Percentiles rank a stretch among this genome's conserved stretches.
Evolutionary conservation across 139 green algal genomes (phyloP).

Genomic region (Chlorella sp.): DNA sequence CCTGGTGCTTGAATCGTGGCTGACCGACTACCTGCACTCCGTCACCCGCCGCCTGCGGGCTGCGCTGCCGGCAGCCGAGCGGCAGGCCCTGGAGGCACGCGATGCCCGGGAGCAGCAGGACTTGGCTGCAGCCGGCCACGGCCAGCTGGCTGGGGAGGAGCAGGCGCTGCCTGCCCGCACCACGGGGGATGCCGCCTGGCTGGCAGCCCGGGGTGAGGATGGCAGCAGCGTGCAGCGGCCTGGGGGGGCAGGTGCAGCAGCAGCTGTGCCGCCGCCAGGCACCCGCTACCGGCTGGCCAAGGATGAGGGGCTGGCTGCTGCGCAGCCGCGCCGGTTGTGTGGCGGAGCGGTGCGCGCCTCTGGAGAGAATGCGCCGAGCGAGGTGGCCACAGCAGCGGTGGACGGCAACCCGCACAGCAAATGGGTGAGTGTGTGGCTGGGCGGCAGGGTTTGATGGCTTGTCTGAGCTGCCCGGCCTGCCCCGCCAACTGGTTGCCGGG

Average conservation of each 20-base stretch:
- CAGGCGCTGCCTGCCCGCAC: constrained; percentile 38
- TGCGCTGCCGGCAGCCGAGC: background rate
- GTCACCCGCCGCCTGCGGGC: constrained; percentile 23
- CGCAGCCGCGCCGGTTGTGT: constrained; percentile 22
- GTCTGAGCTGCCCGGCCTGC: too few species aligned
- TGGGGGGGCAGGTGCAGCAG: background rate
- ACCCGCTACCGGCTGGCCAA: constrained; percentile 34
- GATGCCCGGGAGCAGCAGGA: background rate
- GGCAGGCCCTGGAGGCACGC: background rate
- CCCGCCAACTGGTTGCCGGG: too few species aligned
- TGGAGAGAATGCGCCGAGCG: constrained; percentile 40
- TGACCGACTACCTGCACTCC: background rate
- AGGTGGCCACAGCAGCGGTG: constrained; percentile 36
- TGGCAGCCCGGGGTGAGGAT: constrained; percentile 45
- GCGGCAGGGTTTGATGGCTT: too few species aligned
- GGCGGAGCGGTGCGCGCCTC: constrained; percentile 51
- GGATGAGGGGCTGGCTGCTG: constrained; percentile 11
- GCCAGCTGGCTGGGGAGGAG: background rate
- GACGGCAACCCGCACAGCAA: constrained; percentile 62
- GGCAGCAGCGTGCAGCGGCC: background rate
- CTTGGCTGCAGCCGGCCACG: background rate
- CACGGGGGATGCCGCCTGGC: constrained; percentile 52
- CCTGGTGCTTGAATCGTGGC: constrained; percentile 4
- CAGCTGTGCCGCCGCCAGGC: background rate
- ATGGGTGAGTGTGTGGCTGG: constrained; percentile 52